phyloP scores from a whole-genome alignment of 148 eudicot genomes.

The Bassia scoparia region DNA sequence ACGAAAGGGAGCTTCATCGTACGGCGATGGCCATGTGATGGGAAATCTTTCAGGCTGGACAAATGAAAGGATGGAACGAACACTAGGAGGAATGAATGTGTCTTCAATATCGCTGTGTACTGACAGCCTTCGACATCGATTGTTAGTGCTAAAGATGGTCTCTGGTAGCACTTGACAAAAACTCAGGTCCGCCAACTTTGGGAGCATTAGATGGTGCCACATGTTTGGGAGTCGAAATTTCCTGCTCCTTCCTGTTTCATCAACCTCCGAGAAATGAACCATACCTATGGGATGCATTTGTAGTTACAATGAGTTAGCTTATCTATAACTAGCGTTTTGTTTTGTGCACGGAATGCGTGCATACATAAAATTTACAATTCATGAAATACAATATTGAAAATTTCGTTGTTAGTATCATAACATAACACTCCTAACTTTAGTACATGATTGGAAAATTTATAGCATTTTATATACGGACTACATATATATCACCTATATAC shows the following conservation, averaged over 20 bases:
- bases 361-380: too few relatives aligned
- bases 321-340: too few relatives aligned
- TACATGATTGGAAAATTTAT: too few relatives aligned
- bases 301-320: background rate
- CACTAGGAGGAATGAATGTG: background rate
- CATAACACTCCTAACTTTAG: too few relatives aligned
- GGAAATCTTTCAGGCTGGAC: background rate
- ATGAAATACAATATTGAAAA: too few relatives aligned
- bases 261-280: background rate
- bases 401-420: too few relatives aligned
- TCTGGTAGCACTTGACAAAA: slow-evolving; percentile 4
- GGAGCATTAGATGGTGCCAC: slow-evolving; percentile 2
- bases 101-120: background rate
- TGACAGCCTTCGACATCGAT: slow-evolving; percentile 8
- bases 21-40: background rate
- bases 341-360: too few relatives aligned
- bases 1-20: background rate
- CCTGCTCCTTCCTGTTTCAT: slow-evolving; percentile 10
- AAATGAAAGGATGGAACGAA: background rate
- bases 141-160: background rate
- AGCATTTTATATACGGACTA: too few relatives aligned
- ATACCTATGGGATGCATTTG: background rate
- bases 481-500: too few relatives aligned
- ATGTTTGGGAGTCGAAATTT: background rate
- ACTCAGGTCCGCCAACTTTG: background rate